phyloP scores from a whole-genome alignment of 192 early-diverging fungal genomes.

The Coemansia sp. region DNA sequence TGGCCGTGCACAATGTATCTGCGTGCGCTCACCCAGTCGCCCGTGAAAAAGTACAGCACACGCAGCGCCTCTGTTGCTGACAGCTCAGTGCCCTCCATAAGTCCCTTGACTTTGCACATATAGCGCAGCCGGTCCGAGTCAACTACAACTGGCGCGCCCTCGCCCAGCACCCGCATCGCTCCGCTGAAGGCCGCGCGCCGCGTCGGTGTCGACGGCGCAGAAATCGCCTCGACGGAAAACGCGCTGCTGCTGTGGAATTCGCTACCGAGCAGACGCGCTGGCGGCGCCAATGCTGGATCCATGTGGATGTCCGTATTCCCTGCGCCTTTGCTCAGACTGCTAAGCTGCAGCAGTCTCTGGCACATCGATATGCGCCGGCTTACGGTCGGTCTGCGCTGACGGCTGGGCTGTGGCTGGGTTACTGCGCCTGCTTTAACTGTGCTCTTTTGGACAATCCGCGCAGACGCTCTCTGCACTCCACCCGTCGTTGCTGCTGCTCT shows the following conservation, averaged over 20 bases:
- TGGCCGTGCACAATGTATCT: conserved; percentile 26
- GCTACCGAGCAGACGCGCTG: conserved; percentile 15
- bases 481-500: not conserved
- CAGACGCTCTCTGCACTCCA: not conserved
- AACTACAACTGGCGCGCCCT: conserved; percentile 27
- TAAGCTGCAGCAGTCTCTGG: conserved; percentile 38
- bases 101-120: conserved; percentile 47
- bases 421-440: not conserved
- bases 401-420: conserved; percentile 19
- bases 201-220: conserved; percentile 26
- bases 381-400: conserved; percentile 21
- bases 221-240: not conserved
- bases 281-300: conserved; percentile 5
- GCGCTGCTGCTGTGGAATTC: not conserved
- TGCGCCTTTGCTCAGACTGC: conserved; percentile 17
- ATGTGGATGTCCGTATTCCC: not conserved
- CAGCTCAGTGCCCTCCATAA: conserved; percentile 28
- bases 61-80: conserved; percentile 36
- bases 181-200: conserved; percentile 44
- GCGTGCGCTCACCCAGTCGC: conserved; percentile 50
- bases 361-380: conserved; percentile 32
- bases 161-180: conserved; percentile 49
- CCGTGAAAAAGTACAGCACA: conserved; percentile 41
- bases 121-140: conserved; percentile 33
- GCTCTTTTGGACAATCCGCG: not conserved